Evolutionary conservation across 352 stramenopile genomes (phyloP).

Genomic region (Phytophthora pseudosyringae): DNA sequence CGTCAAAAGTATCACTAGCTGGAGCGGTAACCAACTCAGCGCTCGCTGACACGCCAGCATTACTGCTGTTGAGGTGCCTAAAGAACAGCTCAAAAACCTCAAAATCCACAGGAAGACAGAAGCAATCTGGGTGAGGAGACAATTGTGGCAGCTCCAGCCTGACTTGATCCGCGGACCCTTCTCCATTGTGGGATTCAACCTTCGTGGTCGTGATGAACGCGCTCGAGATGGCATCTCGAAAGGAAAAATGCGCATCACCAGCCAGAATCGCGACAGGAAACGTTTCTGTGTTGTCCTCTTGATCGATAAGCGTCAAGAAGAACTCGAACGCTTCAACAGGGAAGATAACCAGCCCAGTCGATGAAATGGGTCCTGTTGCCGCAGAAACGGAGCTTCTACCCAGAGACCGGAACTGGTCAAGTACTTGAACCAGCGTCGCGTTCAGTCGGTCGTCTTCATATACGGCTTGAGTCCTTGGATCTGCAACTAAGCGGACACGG

Average conservation of each 20-base stretch:
- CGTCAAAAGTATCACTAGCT: constrained; percentile 76
- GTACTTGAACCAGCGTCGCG: constrained; percentile 41
- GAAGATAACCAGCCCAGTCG: constrained; percentile 69
- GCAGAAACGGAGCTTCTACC: background rate
- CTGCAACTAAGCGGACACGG: constrained; percentile 29
- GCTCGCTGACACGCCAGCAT: constrained; percentile 1
- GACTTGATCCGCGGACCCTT: constrained; percentile 12
- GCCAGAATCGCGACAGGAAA: constrained; percentile 48
- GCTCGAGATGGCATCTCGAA: constrained; percentile 64
- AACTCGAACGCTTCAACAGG: constrained; percentile 71
- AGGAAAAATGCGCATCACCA: constrained; percentile 73
- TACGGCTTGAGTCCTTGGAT: constrained; percentile 28
- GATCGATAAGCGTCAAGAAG: constrained; percentile 42
- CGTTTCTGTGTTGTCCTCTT: background rate
- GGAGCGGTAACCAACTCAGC: constrained; percentile 42
- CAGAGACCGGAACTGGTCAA: constrained; percentile 31
- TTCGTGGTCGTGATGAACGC: constrained; percentile 43
- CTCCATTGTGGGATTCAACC: constrained; percentile 1
- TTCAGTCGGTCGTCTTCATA: constrained; percentile 55
- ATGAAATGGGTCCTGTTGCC: background rate
- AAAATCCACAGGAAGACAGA: constrained; percentile 83
- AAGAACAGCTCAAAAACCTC: constrained; percentile 65
- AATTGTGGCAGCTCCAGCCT: constrained; percentile 71
- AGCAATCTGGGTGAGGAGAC: constrained; percentile 81
- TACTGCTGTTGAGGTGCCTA: constrained; percentile 21